phyloP scores from a whole-genome alignment of 2,329 filamentous ascomycete species.

The Botryotinia globosa region DNA sequence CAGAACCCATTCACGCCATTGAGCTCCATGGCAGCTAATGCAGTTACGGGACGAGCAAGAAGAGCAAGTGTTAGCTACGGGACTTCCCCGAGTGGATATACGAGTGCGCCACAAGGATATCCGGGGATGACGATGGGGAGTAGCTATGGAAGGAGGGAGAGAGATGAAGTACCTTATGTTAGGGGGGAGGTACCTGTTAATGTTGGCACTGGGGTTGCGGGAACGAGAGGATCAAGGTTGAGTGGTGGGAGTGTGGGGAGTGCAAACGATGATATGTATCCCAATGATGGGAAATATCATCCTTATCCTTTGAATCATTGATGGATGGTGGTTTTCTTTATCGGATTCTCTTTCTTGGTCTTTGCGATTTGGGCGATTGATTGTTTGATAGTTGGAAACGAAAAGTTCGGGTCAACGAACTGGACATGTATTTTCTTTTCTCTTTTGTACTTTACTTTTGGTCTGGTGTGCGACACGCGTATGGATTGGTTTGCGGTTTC shows the following conservation, averaged over 20 bases:
- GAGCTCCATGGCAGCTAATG: background rate
- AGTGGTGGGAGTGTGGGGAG: conserved; percentile 11
- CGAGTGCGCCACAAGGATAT: conserved; percentile 12
- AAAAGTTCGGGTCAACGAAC: background rate
- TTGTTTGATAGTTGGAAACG: background rate
- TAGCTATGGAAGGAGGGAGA: background rate
- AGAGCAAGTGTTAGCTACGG: conserved; percentile 18
- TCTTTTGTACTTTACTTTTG: background rate
- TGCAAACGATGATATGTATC: conserved; percentile 14
- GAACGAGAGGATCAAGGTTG: background rate
- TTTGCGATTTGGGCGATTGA: background rate
- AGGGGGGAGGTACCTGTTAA: conserved; percentile 11
- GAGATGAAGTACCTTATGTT: conserved; percentile 12
- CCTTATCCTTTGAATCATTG: conserved; percentile 19
- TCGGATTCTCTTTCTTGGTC: background rate
- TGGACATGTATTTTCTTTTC: background rate
- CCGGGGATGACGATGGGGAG: background rate
- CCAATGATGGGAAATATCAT: conserved; percentile 35
- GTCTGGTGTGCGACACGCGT: background rate
- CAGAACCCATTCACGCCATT: conserved; percentile 10
- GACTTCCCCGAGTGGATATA: background rate
- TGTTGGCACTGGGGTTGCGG: background rate
- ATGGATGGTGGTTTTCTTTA: background rate
- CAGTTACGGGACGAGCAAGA: background rate
- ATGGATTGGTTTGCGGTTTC: background rate